A percentile compares a stretch with the other conserved stretches of the same genome.
These are phyloP conservation scores for Cucurbitaria berberidis DNA, from an alignment of 2,329 filamentous ascomycete genomes.

Conservation along the genomic window DNA sequence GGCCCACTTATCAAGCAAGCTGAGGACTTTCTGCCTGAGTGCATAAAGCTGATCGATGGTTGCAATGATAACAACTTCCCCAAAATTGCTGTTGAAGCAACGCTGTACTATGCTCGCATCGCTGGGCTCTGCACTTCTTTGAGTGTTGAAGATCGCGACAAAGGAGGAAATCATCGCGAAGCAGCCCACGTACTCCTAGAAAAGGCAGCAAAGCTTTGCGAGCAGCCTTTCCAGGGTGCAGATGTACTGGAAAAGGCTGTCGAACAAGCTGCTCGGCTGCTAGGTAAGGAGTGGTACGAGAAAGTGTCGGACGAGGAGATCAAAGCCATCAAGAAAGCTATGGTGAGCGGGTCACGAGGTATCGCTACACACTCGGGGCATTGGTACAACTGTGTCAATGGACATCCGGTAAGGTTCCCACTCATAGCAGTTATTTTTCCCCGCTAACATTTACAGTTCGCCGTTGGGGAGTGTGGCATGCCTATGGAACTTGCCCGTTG, in stretches of 20 bases:
- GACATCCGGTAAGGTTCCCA: conserved; percentile 54
- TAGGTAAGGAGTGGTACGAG: conserved; percentile 49
- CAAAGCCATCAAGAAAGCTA: conserved; percentile 54
- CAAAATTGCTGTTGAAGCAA: conserved; percentile 48
- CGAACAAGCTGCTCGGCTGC: conserved; percentile 41
- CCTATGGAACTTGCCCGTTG: conserved; percentile 67
- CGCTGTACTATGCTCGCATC: conserved; percentile 43
- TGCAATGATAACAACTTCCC: conserved; percentile 43
- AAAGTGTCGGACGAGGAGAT: conserved; percentile 52
- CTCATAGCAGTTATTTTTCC: accelerated
- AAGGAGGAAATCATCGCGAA: conserved; percentile 18
- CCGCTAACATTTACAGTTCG: conserved; percentile 50
- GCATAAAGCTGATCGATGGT: conserved; percentile 37
- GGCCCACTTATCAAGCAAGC: conserved; percentile 10
- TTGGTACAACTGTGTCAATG: conserved; percentile 66
- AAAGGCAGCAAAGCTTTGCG: conserved; percentile 42
- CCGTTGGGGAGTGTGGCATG: conserved; percentile 70
- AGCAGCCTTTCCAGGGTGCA: conserved; percentile 39
- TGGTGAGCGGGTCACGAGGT: conserved; percentile 52
- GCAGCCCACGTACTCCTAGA: conserved; percentile 34
- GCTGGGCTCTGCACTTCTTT: conserved; percentile 20
- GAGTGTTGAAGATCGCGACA: conserved; percentile 8
- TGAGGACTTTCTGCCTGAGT: conserved; percentile 31
- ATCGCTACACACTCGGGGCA: conserved; percentile 58
- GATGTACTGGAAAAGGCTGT: no score